phyloP scores from a whole-genome alignment of 768 basidiomycete genomes.

The Coprinopsis sp. region DNA sequence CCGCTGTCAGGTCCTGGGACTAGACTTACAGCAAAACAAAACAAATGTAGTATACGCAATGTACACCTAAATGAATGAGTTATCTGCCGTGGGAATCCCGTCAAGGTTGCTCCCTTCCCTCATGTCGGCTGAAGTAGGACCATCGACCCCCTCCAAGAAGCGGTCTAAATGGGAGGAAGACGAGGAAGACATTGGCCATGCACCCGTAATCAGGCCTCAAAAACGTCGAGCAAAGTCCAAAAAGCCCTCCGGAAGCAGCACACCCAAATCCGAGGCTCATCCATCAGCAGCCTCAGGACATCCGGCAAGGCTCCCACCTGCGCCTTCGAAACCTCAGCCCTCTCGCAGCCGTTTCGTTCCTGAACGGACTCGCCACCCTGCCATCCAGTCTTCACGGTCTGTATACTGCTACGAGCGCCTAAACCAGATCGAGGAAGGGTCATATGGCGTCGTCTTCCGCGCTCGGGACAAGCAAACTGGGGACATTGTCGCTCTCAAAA shows the following conservation, averaged over 20 bases:
- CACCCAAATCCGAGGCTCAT: neutral
- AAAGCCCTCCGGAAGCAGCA: conserved; percentile 27
- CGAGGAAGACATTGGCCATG: conserved; percentile 29
- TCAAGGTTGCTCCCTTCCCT: conserved; percentile 3
- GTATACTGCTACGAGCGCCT: conserved; percentile 92
- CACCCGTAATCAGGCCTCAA: conserved; percentile 34
- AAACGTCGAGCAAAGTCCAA: conserved; percentile 57
- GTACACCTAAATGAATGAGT: too few species aligned
- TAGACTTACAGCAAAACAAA: too few species aligned
- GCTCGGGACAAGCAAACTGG: conserved; percentile 92
- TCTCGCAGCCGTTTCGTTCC: conserved; percentile 70
- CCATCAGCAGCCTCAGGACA: conserved; percentile 8
- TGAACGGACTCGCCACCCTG: conserved; percentile 69
- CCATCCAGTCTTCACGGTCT: conserved; percentile 81
- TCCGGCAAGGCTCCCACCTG: conserved; percentile 17
- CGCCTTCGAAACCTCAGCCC: conserved; percentile 16
- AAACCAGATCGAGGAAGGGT: conserved; percentile 98
- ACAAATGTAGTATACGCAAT: too few species aligned
- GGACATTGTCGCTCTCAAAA: conserved; percentile 95
- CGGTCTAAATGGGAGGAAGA: conserved; percentile 74
- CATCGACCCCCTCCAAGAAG: conserved; percentile 60
- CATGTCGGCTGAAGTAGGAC: conserved; percentile 29
- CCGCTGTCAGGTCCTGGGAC: conserved; percentile 36
- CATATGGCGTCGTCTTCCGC: conserved; percentile 96
- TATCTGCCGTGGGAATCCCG: too few species aligned